Evolutionary conservation across 257 asterid genomes (phyloP).

Genomic region (Petunia axillaris): DNA sequence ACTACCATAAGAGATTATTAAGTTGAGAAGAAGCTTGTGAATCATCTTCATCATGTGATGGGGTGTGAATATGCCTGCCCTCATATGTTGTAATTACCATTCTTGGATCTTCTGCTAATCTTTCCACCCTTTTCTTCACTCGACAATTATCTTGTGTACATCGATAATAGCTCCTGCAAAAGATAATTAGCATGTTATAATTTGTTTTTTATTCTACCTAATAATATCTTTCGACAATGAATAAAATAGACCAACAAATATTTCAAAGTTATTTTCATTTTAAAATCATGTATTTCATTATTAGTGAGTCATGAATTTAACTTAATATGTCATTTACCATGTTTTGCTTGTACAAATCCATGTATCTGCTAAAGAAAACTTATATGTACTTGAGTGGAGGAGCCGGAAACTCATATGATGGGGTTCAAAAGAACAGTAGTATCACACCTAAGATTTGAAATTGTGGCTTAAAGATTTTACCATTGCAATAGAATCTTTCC

Average conservation of each 20-base stretch:
- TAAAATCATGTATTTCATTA: not conserved
- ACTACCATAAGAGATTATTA: constrained; percentile 68
- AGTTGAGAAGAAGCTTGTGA: constrained; percentile 58
- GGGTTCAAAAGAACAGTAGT: no score
- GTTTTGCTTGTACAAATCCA: no score
- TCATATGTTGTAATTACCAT: constrained; percentile 97
- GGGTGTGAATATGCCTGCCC: constrained; percentile 88
- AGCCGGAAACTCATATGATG: not conserved
- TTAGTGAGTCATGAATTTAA: not conserved
- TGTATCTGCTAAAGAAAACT: no score
- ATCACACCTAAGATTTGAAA: no score
- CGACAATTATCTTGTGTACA: constrained; percentile 91
- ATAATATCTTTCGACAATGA: not conserved
- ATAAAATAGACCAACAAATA: not conserved
- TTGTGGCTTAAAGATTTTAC: no score
- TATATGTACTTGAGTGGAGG: no score
- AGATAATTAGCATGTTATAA: no score
- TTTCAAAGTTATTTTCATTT: not conserved
- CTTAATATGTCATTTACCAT: not conserved
- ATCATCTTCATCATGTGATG: constrained; percentile 78
- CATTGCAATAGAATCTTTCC: no score
- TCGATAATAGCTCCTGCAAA: constrained; percentile 84
- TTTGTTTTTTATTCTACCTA: not conserved
- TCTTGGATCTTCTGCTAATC: constrained; percentile 90
- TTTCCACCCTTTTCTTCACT: constrained; percentile 86